A percentile compares a stretch with the other conserved stretches of the same genome.
Conservation (phyloP, 2,329 filamentous ascomycete genomes). For the Xylaria sp. region DNA sequence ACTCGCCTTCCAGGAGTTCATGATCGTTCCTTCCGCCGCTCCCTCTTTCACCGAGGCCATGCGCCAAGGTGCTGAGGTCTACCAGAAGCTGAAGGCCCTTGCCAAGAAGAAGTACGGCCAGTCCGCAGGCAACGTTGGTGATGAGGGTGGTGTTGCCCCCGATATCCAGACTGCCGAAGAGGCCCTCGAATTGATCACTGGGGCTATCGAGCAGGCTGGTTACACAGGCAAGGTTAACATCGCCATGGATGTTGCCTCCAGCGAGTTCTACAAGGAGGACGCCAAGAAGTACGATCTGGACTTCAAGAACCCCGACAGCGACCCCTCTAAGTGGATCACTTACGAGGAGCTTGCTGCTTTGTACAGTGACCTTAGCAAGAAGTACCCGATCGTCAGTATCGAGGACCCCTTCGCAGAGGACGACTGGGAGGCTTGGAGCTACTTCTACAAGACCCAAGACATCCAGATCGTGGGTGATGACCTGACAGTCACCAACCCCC, state of each 20-base stretch:
- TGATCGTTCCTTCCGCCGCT: slow-evolving; percentile 86
- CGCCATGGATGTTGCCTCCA: slow-evolving; percentile 98
- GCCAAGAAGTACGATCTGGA: slow-evolving; percentile 99
- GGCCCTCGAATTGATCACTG: slow-evolving; percentile 93
- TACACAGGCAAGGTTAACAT: slow-evolving; percentile 98
- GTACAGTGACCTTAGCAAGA: slow-evolving; percentile 84
- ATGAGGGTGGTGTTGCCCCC: slow-evolving; percentile 98
- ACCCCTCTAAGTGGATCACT: slow-evolving; percentile 95
- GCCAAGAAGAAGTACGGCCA: slow-evolving; percentile 99
- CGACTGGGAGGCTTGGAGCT: slow-evolving; percentile 99
- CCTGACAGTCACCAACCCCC: slow-evolving; percentile 97
- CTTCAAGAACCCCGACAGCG: slow-evolving; percentile 99
- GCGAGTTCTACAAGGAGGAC: slow-evolving; percentile 98
- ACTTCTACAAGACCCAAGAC: slow-evolving; percentile 99
- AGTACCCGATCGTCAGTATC: slow-evolving; percentile 98
- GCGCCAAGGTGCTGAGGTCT: slow-evolving; percentile 95
- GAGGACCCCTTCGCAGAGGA: slow-evolving; percentile 99
- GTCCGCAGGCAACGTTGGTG: slow-evolving; percentile 97
- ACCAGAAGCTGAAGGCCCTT: slow-evolving; percentile 94
- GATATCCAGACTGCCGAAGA: slow-evolving; percentile 98
- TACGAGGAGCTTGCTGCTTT: slow-evolving; percentile 95
- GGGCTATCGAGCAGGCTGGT: slow-evolving; percentile 90
- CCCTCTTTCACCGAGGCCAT: slow-evolving; percentile 93
- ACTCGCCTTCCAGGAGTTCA: slow-evolving; percentile 94
- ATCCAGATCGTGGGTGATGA: slow-evolving; percentile 99